These are phyloP conservation scores for Metrosideros polymorpha DNA, from an alignment of 441 rosid species.

Conservation along the genomic window DNA sequence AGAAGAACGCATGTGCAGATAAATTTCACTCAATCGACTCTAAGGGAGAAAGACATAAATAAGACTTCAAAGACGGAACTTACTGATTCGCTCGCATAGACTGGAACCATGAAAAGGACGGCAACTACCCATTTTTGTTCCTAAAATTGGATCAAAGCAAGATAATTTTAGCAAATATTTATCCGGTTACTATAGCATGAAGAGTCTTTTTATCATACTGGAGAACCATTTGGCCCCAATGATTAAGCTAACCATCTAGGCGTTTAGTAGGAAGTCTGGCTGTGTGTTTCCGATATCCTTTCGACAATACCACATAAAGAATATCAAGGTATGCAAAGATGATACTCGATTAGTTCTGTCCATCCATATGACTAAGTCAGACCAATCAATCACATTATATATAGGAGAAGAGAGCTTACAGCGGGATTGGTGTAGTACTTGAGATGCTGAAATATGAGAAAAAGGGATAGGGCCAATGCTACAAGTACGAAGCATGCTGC, in stretches of 20 bases:
- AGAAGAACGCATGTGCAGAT: background rate
- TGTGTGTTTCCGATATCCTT: background rate
- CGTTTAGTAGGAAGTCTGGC: background rate
- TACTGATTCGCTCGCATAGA: conserved; percentile 81
- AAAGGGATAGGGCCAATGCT: conserved; percentile 43
- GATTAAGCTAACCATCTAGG: background rate
- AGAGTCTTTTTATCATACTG: background rate
- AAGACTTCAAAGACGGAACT: conserved; percentile 1
- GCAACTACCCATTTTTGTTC: conserved; percentile 91
- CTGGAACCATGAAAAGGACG: conserved; percentile 81
- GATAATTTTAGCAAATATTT: background rate
- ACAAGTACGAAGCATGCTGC: conserved; percentile 64
- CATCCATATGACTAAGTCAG: background rate
- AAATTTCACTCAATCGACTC: background rate
- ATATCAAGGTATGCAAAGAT: background rate
- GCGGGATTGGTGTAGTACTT: conserved; percentile 74
- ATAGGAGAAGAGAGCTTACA: conserved; percentile 23
- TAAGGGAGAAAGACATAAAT: background rate
- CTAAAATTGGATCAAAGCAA: conserved; percentile 20
- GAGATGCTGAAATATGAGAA: conserved; percentile 64
- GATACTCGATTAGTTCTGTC: background rate
- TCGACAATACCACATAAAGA: background rate
- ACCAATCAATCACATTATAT: background rate
- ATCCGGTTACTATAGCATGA: background rate
- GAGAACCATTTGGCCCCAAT: background rate